Evolutionary conservation across 257 asterid genomes (phyloP).

Genomic region (Asclepias syriaca): DNA sequence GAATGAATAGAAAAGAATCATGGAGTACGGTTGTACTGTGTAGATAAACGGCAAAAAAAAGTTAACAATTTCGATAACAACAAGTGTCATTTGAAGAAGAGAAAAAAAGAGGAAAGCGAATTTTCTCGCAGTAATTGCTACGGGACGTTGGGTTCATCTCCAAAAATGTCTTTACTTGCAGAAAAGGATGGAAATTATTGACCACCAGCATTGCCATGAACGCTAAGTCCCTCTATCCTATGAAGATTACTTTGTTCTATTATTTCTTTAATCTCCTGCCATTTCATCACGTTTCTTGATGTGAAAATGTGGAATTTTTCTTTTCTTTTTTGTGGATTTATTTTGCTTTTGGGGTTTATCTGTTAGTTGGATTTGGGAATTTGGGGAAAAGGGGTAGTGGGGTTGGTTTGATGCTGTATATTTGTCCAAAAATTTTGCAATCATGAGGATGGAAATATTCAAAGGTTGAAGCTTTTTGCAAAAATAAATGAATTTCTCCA

Average conservation of each 20-base stretch:
- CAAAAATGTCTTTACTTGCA: not conserved
- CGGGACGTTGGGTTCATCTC: not conserved
- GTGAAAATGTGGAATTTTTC: not conserved
- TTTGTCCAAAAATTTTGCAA: not conserved
- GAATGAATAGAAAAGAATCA: not conserved
- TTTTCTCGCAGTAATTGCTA: not conserved
- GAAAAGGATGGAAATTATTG: not conserved
- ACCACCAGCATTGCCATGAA: conserved; percentile 4
- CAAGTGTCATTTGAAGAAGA: not conserved
- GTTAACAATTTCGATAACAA: not conserved
- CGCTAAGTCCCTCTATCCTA: conserved; percentile 1
- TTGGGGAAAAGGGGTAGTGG: not conserved
- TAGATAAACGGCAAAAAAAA: not conserved
- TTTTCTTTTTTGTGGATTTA: not conserved
- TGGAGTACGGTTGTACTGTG: not conserved
- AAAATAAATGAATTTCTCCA: no score
- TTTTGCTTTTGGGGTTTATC: not conserved
- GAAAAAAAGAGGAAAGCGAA: not conserved
- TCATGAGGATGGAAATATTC: not conserved
- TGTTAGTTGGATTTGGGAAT: not conserved
- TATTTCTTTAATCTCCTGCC: not conserved
- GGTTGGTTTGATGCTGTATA: not conserved
- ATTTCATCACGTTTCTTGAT: not conserved
- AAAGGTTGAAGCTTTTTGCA: not conserved
- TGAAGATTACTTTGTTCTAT: not conserved